Evolutionary conservation across 1,284 basidiomycete species (phyloP).

Genomic region (Melampsora abietis-canadensis): DNA sequence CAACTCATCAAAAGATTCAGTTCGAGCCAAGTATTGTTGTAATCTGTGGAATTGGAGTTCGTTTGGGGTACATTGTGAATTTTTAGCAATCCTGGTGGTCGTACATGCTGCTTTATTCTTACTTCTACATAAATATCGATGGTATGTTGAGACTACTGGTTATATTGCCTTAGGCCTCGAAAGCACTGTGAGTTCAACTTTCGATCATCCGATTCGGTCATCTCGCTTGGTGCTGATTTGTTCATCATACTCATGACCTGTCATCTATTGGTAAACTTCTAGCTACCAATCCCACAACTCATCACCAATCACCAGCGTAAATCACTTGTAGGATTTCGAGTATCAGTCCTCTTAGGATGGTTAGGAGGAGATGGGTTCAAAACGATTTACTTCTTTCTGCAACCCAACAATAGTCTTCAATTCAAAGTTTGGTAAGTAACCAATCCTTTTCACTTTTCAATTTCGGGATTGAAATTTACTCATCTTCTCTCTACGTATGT

Average conservation of each 20-base stretch:
- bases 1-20: background rate
- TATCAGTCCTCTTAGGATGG: constrained; percentile 56
- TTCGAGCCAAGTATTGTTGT: constrained; percentile 26
- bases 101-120: constrained; percentile 53
- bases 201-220: background rate
- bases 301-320: constrained; percentile 57
- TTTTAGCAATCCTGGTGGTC: constrained; percentile 55
- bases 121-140: constrained; percentile 47
- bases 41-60: constrained; percentile 46
- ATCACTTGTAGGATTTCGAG: constrained; percentile 57
- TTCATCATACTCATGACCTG: too few species aligned
- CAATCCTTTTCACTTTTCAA: background rate
- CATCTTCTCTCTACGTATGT: constrained; percentile 45
- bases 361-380: constrained; percentile 56
- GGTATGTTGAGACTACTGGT: constrained; percentile 54
- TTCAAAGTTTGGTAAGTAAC: constrained; percentile 56
- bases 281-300: constrained; percentile 59
- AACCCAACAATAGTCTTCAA: constrained; percentile 55
- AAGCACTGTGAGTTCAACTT: constrained; percentile 52
- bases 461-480: background rate
- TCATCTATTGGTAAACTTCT: too few species aligned
- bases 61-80: constrained; percentile 55
- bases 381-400: constrained; percentile 57
- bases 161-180: constrained; percentile 58
- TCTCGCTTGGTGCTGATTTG: background rate